Evolutionary conservation across 2,329 filamentous ascomycete genomes (phyloP), one percentile per base, ranked within the genome.

Genomic region (Elsinoe necatrix): DNA sequence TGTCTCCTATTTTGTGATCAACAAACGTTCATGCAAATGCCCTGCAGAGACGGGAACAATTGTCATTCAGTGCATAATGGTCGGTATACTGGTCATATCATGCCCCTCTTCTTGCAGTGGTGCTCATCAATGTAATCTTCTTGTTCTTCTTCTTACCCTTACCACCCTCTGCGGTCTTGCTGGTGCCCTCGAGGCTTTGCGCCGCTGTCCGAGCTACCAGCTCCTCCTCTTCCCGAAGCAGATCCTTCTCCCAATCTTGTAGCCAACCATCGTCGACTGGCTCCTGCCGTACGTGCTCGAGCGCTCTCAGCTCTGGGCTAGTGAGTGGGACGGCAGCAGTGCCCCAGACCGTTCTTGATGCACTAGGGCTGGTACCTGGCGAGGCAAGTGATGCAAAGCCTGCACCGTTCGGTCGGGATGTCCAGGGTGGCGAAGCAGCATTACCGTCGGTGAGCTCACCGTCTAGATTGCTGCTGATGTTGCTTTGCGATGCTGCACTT

Each of bases 261-360:
- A 92, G 74, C 91, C 91, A 96, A 0, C 91, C 92, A 67, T 96
- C 91, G 60, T 90, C 82, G 1, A 70, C 60, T n/a, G 71, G 64
- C n/a, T 39, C 29, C 14, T 21, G 16, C 37, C 72, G 70, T 2
- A 71, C 70, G 25, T 72, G 67, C 9, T 68, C 64, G 9, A 71
- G 60, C 2, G 77, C 68, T 25, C 71, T 71, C 25, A 82, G 64
- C 9, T 80, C 78, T 1, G 84, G 82, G 2, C 82, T 84, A 0
- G 73, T 73, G 0, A 82, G 74, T 1, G 75, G 66, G 2, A 95
- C 73, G 0, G 80, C 82, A 2, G 81, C 78, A 0, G 92, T 97
- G n/a, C 92, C 92, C 92, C 92, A 97, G 0, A 97, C 89, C 0
- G 92, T 97, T 60, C 83, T 84, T 39, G 81, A 76, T 0, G 83